A percentile compares a stretch with the other conserved stretches of the same genome.
Evolutionary conservation across 192 early-diverging fungal genomes (phyloP).

Genomic region (Backusella morwellensis): DNA sequence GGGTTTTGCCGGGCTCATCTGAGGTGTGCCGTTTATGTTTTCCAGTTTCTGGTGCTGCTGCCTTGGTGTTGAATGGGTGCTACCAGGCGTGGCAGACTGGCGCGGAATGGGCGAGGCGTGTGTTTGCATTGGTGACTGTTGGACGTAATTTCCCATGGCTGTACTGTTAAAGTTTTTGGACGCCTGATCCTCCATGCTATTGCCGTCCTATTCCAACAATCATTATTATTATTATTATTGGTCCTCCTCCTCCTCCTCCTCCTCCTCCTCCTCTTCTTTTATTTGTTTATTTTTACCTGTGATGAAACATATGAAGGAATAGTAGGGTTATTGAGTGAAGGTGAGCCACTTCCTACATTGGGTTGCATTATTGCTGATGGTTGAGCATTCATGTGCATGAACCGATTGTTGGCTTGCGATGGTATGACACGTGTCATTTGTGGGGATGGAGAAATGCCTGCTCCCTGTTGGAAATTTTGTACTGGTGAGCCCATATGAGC

Average conservation of each 20-base stretch:
- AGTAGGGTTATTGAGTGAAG: slow-evolving; percentile 9
- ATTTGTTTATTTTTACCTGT: not conserved
- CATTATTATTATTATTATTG: not conserved
- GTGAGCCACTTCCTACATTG: not conserved
- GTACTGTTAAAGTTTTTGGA: slow-evolving; percentile 12
- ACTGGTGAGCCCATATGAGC: not conserved
- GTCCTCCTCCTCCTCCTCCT: too few species aligned
- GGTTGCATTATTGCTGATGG: slow-evolving; percentile 14
- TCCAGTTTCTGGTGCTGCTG: slow-evolving; percentile 21
- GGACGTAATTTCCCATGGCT: not conserved
- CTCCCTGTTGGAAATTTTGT: slow-evolving; percentile 4
- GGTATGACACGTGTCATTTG: slow-evolving; percentile 13
- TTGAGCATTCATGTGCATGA: slow-evolving; percentile 13
- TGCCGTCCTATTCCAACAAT: slow-evolving; percentile 21
- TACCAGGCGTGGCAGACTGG: slow-evolving; percentile 11
- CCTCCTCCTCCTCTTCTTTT: not conserved
- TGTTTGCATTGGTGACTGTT: slow-evolving; percentile 12
- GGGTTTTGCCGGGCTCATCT: slow-evolving; percentile 6
- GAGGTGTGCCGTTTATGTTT: slow-evolving; percentile 7
- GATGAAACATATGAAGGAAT: slow-evolving; percentile 8
- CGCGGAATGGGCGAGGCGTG: slow-evolving; percentile 13
- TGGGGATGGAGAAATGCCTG: not conserved
- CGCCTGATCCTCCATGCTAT: slow-evolving; percentile 37
- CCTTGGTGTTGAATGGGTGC: slow-evolving; percentile 14
- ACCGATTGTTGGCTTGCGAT: not conserved